These are phyloP conservation scores for Penicillium soppii DNA, from an alignment of 495 filamentous ascomycete genomes.

Conservation along the genomic window DNA sequence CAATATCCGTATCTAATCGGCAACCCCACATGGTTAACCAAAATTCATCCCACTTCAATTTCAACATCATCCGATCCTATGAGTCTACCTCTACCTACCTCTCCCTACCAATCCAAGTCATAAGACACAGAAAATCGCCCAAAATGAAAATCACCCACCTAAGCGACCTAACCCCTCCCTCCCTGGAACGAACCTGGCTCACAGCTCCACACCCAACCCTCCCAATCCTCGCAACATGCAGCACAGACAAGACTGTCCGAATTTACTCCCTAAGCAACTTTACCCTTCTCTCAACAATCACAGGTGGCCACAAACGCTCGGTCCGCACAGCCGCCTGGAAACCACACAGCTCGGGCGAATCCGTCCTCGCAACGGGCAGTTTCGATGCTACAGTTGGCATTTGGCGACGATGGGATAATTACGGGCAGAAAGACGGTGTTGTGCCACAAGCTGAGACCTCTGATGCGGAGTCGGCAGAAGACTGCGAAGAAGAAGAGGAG, in stretches of 20 bases:
- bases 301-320: slow-evolving; percentile 85
- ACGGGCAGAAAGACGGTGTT: slow-evolving; percentile 31
- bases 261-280: slow-evolving; percentile 84
- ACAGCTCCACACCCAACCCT: slow-evolving; percentile 82
- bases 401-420: slow-evolving; percentile 69
- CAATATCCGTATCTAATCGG: slow-evolving; percentile 8
- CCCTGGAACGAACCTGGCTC: slow-evolving; percentile 77
- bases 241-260: slow-evolving; percentile 79
- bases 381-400: slow-evolving; percentile 90
- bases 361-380: slow-evolving; percentile 82
- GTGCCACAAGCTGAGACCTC: too few relatives aligned
- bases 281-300: slow-evolving; percentile 71
- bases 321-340: slow-evolving; percentile 84
- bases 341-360: slow-evolving; percentile 61
- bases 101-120: not conserved
- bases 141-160: slow-evolving; percentile 20
- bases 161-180: slow-evolving; percentile 56
- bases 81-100: slow-evolving; percentile 1
- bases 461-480: not conserved
- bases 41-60: not conserved
- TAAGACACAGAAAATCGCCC: not conserved
- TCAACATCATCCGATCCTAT: not conserved
- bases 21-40: slow-evolving; percentile 7
- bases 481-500: slow-evolving; percentile 66
- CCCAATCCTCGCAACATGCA: slow-evolving; percentile 85